These are phyloP conservation scores for Amanita inopinata DNA, from an alignment of 768 basidiomycete genomes.

Conservation along the genomic window DNA sequence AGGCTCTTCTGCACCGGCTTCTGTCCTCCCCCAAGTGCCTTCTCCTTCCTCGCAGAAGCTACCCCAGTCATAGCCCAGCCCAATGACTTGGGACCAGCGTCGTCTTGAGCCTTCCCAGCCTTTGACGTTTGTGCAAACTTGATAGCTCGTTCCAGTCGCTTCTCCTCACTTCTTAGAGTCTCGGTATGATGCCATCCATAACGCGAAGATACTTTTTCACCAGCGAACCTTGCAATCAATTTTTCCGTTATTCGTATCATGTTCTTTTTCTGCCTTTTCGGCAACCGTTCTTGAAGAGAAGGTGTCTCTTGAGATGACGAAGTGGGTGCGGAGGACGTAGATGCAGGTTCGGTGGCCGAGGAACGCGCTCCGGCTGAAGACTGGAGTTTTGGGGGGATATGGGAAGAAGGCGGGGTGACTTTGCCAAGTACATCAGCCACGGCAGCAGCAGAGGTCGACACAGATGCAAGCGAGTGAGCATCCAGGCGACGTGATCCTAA, in stretches of 20 bases:
- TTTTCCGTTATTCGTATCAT: not conserved
- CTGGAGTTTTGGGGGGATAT: too few species aligned
- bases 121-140: not conserved
- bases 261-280: not conserved
- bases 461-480: not conserved
- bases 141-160: slow-evolving; percentile 17
- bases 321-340: too few species aligned
- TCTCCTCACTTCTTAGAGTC: slow-evolving; percentile 28
- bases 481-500: not conserved
- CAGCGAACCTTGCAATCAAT: not conserved
- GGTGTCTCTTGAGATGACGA: too few species aligned
- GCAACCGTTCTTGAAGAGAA: too few species aligned
- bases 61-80: not conserved
- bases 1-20: not conserved
- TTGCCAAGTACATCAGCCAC: not conserved
- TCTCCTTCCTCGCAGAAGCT: not conserved
- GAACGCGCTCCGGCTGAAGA: too few species aligned
- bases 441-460: not conserved
- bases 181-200: slow-evolving; percentile 25
- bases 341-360: too few species aligned
- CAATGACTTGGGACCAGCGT: not conserved
- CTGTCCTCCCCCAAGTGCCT: not conserved
- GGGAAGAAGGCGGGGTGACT: too few species aligned
- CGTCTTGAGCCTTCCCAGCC: not conserved
- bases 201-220: not conserved